Evolutionary conservation across 331 rosid species (phyloP), one percentile per base, ranked within the genome.

Genomic region (Pyracantha coccinea): DNA sequence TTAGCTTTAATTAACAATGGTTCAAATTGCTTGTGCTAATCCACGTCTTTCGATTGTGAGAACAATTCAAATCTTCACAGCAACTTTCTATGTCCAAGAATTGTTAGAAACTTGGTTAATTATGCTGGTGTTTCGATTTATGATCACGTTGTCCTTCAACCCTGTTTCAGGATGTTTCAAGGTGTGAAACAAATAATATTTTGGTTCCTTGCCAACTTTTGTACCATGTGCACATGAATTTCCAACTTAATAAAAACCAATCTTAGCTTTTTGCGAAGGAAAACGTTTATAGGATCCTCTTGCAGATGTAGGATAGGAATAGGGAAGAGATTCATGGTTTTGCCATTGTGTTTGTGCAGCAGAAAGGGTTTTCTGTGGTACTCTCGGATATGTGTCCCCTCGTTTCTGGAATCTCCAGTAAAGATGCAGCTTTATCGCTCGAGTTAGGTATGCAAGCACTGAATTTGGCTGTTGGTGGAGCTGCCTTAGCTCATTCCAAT

Each of bases 331-430:
- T n/a, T n/a, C n/a, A n/a, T n/a, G n/a, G 45, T 38, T 38, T 33
- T 62, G 6, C 19, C 11, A 1, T 47, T 75, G 55, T 79, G 35
- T 27, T 58, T 80, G 31, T 86, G 85, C 82, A 83, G 85, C 82
- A 84, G 72, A 90, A 79, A 31, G 95, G 96, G 28, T 94, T 83
- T 71, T 85, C 93, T 69, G 99, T 89, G 53, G 83, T 95, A 73
- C 97, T 92, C 15, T 95, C 96, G 0, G 99, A 89, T 53, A 92
- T 95, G 99, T 92, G 99, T 77, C 99, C 97, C 19, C 71, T 45
- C 3, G 92, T 94, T 45, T 90, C 99, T 63, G 99, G 99, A 69
- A 92, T 94, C 83, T 83, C 91, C 62, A 83, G 90, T 54, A 94
- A 70, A 77, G 99, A 94, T 75, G 89, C 97, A 1, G 87, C 93